Evolutionary conservation across 345 rosid genomes (phyloP), one percentile per base, ranked within the genome.

Genomic region (Chamaenerion angustifolium): DNA sequence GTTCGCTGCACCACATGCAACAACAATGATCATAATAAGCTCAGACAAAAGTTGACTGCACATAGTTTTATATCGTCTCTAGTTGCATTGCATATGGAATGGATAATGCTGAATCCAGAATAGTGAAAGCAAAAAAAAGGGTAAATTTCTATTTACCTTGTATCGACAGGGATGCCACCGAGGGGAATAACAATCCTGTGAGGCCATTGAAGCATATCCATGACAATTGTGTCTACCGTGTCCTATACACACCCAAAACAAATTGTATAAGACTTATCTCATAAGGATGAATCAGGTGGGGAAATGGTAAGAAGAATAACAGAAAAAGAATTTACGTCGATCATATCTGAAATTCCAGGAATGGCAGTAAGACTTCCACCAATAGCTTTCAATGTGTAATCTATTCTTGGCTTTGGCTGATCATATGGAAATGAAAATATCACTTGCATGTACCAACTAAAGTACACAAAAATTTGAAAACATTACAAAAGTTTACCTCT

Each of bases 171-270:
- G 53, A 78, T 64, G 59, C 95, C 99, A 63, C 99, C 99, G 51
- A 88, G 64, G 27, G 99, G 99, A 56, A 93, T 88, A 60, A 88
- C 96, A 56, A 93, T 81, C 75, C 95, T 82, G 72, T 82, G 95
- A 37, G 99, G 99, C 99, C 97, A 93, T 68, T 85, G 95, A 65
- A 93, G 95, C 86, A 65, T 93, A 64, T 93, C 94, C 54, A 69
- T 67, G 51, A 93, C 83, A 55, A 93, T 93, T 35, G 97, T 49
- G 51, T 88, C 40, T 62, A 93, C 95, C 0, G 85, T 85, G 59
- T 88, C 99, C 99, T 92, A 64, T 48, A 50, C 40, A 42, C 42
- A 12, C 14, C 16, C 43, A 48, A 52, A 40, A 59, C 31, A 46
- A 25, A 44, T 6, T 31, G 37, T 31, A 40, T 45, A 15, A 1